Conservation (phyloP, 2,329 filamentous ascomycete genomes). For the Penicillium capsulatum region DNA sequence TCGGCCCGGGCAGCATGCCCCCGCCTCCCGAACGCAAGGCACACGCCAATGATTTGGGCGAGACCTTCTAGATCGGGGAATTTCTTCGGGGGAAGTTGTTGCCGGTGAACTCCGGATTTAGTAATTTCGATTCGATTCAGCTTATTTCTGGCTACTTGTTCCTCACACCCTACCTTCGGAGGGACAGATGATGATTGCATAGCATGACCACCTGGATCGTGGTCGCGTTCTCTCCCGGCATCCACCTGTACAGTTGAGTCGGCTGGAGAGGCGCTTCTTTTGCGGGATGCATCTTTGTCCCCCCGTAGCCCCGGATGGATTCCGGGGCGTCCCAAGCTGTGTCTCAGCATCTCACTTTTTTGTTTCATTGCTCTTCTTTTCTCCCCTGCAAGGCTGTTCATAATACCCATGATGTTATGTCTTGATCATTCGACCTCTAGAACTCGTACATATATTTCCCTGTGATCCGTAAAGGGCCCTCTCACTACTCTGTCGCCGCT, state of each 20-base stretch:
- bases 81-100: no score
- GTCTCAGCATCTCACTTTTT: slow-evolving; percentile 28
- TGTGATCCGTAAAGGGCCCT: no score
- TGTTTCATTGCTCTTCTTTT: slow-evolving; percentile 22
- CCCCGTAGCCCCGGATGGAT: slow-evolving; percentile 14
- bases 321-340: slow-evolving; percentile 36
- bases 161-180: slow-evolving; percentile 1
- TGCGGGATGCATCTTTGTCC: not conserved
- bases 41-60: slow-evolving; percentile 53
- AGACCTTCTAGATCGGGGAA: slow-evolving; percentile 52
- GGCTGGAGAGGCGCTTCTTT: not conserved
- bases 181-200: slow-evolving; percentile 6
- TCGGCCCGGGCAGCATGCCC: slow-evolving; percentile 44
- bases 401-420: slow-evolving; percentile 31
- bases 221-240: slow-evolving; percentile 5
- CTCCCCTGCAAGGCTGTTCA: slow-evolving; percentile 28
- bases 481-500: no score
- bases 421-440: no score
- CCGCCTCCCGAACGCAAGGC: slow-evolving; percentile 47
- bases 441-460: no score
- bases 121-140: not conserved
- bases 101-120: not conserved
- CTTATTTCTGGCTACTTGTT: slow-evolving; percentile 2
- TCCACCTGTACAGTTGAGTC: slow-evolving; percentile 11
- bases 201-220: slow-evolving; percentile 15